Evolutionary conservation across 768 basidiomycete genomes (phyloP).

Genomic region (Mycena vitilis): DNA sequence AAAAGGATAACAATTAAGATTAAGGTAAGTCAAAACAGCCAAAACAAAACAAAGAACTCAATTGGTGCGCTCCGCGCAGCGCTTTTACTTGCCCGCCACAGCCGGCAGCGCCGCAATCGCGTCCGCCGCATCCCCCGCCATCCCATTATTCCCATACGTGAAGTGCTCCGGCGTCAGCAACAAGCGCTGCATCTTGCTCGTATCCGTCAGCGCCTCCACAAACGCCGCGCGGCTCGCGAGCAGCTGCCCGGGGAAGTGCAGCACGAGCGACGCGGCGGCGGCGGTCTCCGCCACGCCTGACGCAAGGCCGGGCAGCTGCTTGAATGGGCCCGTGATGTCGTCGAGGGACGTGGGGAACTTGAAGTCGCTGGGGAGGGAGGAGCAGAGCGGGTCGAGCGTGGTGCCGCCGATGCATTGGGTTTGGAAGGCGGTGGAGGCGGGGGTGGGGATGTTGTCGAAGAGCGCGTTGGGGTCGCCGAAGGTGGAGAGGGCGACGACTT

Average conservation of each 20-base stretch:
- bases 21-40: no score
- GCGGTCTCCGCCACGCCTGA: slow-evolving; percentile 21
- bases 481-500: slow-evolving; percentile 24
- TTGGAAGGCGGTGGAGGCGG: slow-evolving; percentile 11
- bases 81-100: no score
- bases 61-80: no score
- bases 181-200: slow-evolving; percentile 25
- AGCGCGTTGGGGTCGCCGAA: slow-evolving; percentile 34
- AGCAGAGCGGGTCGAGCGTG: slow-evolving; percentile 33
- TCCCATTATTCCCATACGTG: slow-evolving; percentile 34
- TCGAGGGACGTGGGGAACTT: slow-evolving; percentile 25
- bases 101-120: no score
- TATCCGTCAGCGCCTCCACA: slow-evolving; percentile 22
- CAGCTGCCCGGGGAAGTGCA: slow-evolving; percentile 31
- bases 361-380: slow-evolving; percentile 18
- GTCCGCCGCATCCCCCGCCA: no score
- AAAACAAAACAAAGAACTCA: no score
- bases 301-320: slow-evolving; percentile 21
- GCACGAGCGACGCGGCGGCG: slow-evolving; percentile 28
- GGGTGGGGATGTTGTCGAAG: slow-evolving; percentile 24
- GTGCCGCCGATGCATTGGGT: slow-evolving; percentile 33
- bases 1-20: no score
- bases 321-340: slow-evolving; percentile 34
- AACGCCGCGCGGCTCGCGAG: slow-evolving; percentile 19
- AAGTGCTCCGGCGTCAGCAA: slow-evolving; percentile 34